Base-by-base conservation (phyloP, 805 yeast species). In the Yarrowia sp. region DNA sequence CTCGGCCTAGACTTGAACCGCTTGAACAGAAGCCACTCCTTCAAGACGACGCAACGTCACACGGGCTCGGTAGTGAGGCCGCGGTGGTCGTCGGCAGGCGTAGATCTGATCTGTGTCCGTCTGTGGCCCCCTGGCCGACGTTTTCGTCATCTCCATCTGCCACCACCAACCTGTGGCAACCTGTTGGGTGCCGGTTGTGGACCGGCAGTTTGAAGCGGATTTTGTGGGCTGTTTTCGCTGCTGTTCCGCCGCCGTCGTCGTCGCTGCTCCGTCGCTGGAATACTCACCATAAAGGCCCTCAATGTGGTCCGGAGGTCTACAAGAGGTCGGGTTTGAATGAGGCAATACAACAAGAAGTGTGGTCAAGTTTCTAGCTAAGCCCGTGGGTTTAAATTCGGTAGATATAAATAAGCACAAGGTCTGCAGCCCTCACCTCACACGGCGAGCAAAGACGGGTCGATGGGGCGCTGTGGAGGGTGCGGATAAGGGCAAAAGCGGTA, bases 281-380 rank as follows among this genome's bases (percentile, higher is more conserved):
- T 58, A 58, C 64, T 58, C 64, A 58, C 64, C 64, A 58, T 58
- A 58, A 42, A 58, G 64, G 64, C 64, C 64, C 64, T 58, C 64
- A 43, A 58, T 58, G 64, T 58, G 64, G 64, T 56, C 64, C 64
- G 39, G 17, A 14, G 34, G 64, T 40, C 64, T 58, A 58, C 50
- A 43, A 40, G 64, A 58, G 64, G 49, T 24, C 40, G 46, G 49
- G 20, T 33, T n/a, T 24, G 39, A 19, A 17, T 58, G 49, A 42
- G 64, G 64, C 64, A 58, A 43, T 58, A 58, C 64, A 58, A 58
- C 42, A 58, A 42, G 64, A 58, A 24, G 30, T 43, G 63, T 40
- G 40, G 64, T 58, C 64, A 58, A 58, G 64, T 58, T 43, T 43
- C 40, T 19, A 43, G 64, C 64, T 58, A 43, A 43, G 50, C 50